Conservation (phyloP, 805 yeast species). For the Yarrowia keelungensis region DNA sequence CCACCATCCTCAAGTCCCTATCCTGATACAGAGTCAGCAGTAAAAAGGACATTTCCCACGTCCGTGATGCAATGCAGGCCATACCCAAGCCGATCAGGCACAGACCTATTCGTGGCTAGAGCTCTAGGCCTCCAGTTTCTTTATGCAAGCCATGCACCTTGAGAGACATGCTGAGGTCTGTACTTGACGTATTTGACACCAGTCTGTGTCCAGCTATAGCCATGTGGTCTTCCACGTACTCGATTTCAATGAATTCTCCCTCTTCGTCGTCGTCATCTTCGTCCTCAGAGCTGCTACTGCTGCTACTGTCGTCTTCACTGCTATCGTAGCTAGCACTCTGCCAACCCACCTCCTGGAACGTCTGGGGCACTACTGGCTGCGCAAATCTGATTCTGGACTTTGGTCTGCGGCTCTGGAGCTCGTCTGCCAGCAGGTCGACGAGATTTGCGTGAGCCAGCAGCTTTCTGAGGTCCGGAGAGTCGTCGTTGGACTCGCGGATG, state of each 20-base stretch:
- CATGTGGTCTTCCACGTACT: conserved; percentile 1
- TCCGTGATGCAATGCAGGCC: background rate
- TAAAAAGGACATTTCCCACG: background rate
- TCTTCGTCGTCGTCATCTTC: conserved; percentile 6
- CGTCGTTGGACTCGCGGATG: conserved; percentile 18
- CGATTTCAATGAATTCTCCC: conserved; percentile 2
- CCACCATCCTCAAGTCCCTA: background rate
- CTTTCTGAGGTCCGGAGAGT: conserved; percentile 24
- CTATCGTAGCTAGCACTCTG: background rate
- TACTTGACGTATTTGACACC: background rate
- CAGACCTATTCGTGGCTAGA: background rate
- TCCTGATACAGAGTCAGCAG: background rate
- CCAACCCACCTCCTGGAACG: background rate
- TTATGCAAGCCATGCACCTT: background rate
- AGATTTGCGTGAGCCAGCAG: conserved; percentile 30
- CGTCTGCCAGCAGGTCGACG: conserved; percentile 15
- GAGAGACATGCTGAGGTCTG: background rate
- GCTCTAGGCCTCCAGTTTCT: background rate
- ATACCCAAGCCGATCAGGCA: background rate
- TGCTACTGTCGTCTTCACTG: conserved; percentile 8
- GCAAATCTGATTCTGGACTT: background rate
- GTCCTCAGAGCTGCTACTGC: background rate
- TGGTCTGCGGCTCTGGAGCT: conserved; percentile 8
- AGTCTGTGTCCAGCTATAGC: background rate
- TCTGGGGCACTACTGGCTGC: background rate